Evolutionary conservation across 305 asterid genomes (phyloP).

Genomic region (Rubia peregrina): DNA sequence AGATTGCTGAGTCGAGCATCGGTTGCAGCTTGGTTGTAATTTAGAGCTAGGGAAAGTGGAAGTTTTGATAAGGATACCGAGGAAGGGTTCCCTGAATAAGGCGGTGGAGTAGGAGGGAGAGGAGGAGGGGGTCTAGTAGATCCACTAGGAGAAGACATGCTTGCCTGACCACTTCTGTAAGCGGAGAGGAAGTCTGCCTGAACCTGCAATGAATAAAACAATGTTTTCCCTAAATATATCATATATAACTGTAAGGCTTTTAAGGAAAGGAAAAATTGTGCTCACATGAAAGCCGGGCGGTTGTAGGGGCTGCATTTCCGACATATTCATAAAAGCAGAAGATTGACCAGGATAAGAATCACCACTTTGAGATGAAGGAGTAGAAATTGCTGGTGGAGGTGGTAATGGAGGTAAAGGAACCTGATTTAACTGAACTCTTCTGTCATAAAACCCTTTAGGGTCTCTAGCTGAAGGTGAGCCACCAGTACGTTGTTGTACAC

Average conservation of each 20-base stretch:
- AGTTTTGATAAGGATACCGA: constrained; percentile 33
- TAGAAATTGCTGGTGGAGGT: constrained; percentile 51
- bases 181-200: constrained; percentile 51
- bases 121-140: constrained; percentile 73
- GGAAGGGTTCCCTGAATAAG: constrained; percentile 48
- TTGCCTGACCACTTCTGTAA: constrained; percentile 36
- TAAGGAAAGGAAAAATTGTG: not conserved
- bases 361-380: constrained; percentile 42
- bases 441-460: constrained; percentile 63
- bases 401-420: constrained; percentile 80
- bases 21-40: constrained; percentile 41
- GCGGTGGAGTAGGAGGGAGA: constrained; percentile 83
- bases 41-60: constrained; percentile 47
- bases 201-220: constrained; percentile 39
- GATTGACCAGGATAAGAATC: constrained; percentile 40
- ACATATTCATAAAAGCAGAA: constrained; percentile 32
- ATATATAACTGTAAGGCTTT: constrained; percentile 3
- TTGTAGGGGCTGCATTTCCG: constrained; percentile 41
- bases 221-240: constrained; percentile 18
- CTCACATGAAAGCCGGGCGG: constrained; percentile 57
- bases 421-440: constrained; percentile 49
- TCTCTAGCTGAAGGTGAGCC: constrained; percentile 30
- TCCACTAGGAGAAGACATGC: constrained; percentile 55
- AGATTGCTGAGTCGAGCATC: constrained; percentile 33
- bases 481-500: constrained; percentile 37